phyloP scores from a whole-genome alignment of 768 basidiomycete species.

The Lenzites betulinus region DNA sequence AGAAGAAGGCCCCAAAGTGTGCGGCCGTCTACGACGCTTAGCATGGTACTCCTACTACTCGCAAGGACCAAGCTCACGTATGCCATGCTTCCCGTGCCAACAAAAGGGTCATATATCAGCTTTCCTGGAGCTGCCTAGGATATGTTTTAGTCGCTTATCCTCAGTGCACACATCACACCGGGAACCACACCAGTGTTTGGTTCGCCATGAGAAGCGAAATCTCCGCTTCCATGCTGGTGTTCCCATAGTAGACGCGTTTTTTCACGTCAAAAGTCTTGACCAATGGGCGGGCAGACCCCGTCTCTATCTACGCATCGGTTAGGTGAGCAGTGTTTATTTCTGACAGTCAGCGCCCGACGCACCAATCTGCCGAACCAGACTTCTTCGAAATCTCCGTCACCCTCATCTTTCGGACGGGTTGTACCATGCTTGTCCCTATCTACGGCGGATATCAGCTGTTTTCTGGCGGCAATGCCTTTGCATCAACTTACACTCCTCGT shows the following conservation, averaged over 20 bases:
- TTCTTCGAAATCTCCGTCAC: slow-evolving; percentile 67
- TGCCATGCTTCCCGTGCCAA: slow-evolving; percentile 90
- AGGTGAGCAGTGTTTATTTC: neutral
- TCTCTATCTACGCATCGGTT: slow-evolving; percentile 45
- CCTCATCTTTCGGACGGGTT: slow-evolving; percentile 51
- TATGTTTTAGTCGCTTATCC: neutral
- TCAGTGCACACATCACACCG: slow-evolving; percentile 11
- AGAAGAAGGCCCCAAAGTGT: slow-evolving; percentile 83
- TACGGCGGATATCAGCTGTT: slow-evolving; percentile 21
- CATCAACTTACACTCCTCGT: slow-evolving; percentile 81
- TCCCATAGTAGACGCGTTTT: slow-evolving; percentile 88
- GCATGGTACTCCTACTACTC: no score
- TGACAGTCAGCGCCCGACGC: slow-evolving; percentile 32
- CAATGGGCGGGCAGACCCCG: slow-evolving; percentile 69
- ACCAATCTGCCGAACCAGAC: slow-evolving; percentile 90
- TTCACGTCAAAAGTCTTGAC: slow-evolving; percentile 82
- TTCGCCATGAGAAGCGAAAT: slow-evolving; percentile 96
- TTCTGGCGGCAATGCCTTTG: neutral
- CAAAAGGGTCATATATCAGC: slow-evolving; percentile 93
- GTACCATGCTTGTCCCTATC: slow-evolving; percentile 53
- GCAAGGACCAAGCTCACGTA: slow-evolving; percentile 52
- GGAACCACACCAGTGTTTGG: slow-evolving; percentile 69
- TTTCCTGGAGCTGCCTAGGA: slow-evolving; percentile 82
- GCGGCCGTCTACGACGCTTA: slow-evolving; percentile 63
- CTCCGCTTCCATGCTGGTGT: slow-evolving; percentile 97